Evolutionary conservation across 768 basidiomycete genomes (phyloP).

Genomic region (Pleurotus djamor): DNA sequence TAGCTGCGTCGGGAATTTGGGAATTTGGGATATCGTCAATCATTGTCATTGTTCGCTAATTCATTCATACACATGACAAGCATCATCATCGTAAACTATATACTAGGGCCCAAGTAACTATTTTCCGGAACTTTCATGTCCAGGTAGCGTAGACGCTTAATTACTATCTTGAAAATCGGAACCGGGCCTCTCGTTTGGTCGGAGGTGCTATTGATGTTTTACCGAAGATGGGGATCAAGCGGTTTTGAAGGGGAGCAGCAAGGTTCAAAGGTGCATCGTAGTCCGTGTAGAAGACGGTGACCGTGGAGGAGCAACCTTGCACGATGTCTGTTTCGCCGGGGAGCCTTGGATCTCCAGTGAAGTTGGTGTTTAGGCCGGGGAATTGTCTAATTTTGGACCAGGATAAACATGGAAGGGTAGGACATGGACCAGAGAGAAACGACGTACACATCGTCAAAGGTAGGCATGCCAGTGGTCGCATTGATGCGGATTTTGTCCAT

Average conservation of each 20-base stretch:
- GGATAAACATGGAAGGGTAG: constrained; percentile 9
- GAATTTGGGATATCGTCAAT: neutral
- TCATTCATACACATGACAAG: no score
- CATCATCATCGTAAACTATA: neutral
- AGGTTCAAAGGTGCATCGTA: constrained; percentile 23
- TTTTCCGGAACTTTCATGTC: neutral
- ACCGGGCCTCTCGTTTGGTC: neutral
- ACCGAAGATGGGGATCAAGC: constrained; percentile 15
- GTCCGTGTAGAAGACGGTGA: constrained; percentile 25
- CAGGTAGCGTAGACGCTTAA: neutral
- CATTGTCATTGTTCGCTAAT: neutral
- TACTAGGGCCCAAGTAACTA: neutral
- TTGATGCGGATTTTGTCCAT: constrained; percentile 19
- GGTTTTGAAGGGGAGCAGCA: constrained; percentile 17
- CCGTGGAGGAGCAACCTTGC: constrained; percentile 19
- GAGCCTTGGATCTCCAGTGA: constrained; percentile 18
- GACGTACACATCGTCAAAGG: constrained; percentile 17
- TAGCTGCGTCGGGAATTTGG: neutral
- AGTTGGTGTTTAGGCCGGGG: constrained; percentile 18
- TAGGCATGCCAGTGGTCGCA: constrained; percentile 20
- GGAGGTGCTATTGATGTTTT: constrained; percentile 1
- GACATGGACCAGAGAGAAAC: no score
- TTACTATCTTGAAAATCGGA: neutral
- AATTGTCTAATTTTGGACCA: constrained; percentile 3
- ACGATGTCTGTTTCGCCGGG: constrained; percentile 25